These are phyloP conservation scores for Coleophoma eucalyptorum DNA, from an alignment of 2,329 filamentous ascomycete genomes.

Conservation along the genomic window DNA sequence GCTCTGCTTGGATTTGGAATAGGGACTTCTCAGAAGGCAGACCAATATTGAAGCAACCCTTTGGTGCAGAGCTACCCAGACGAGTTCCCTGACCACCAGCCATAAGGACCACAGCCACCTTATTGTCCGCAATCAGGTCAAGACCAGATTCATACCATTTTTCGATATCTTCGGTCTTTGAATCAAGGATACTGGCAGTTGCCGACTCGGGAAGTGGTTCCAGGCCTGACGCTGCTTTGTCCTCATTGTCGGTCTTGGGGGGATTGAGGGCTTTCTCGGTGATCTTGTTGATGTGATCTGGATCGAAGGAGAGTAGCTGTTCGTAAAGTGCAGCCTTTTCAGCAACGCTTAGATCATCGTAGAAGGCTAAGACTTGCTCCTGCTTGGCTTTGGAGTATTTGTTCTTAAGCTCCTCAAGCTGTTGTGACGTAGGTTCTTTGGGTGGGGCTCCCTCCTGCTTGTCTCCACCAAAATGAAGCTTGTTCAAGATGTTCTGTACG, in stretches of 20 bases:
- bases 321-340: conserved; percentile 78
- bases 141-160: conserved; percentile 77
- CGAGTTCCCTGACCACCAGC: conserved; percentile 95
- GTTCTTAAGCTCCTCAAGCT: conserved; percentile 53
- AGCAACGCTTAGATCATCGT: conserved; percentile 67
- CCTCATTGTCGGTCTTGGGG: conserved; percentile 47
- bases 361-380: conserved; percentile 83
- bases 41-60: conserved; percentile 96
- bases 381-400: conserved; percentile 74
- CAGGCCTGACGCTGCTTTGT: conserved; percentile 39
- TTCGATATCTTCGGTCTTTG: conserved; percentile 70
- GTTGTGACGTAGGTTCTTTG: conserved; percentile 29
- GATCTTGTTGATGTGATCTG: conserved; percentile 82
- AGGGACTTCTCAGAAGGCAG: conserved; percentile 89
- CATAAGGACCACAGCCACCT: conserved; percentile 87
- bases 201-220: conserved; percentile 86
- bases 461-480: conserved; percentile 33
- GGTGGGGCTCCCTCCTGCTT: conserved; percentile 18
- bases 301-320: conserved; percentile 80
- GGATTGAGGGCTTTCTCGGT: conserved; percentile 79
- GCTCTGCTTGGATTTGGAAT: conserved; percentile 96
- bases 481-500: conserved; percentile 43
- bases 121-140: conserved; percentile 62
- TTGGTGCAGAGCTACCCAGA: conserved; percentile 89
- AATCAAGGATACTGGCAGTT: conserved; percentile 88